phyloP scores from a whole-genome alignment of 257 asterid genomes.

The Forsythia viridissima region DNA sequence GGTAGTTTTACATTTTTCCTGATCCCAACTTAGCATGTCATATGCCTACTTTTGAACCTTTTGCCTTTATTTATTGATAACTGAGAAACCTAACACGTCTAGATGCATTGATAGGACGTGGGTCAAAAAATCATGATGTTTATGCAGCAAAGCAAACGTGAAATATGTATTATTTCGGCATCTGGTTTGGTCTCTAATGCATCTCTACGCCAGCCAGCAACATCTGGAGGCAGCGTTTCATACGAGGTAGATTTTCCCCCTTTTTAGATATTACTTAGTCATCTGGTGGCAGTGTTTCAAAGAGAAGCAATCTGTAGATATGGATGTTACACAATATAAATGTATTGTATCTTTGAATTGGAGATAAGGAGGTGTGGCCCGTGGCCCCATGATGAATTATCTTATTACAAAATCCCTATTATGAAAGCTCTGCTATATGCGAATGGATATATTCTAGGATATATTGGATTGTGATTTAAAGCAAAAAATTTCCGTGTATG shows the following conservation, averaged over 20 bases:
- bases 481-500: neutral
- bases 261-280: neutral
- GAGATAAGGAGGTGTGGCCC: too few species aligned
- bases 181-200: constrained; percentile 63
- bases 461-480: neutral
- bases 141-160: constrained; percentile 55
- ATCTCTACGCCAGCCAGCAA: constrained; percentile 62
- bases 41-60: neutral
- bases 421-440: neutral
- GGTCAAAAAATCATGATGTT: constrained; percentile 56
- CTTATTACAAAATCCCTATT: neutral
- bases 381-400: too few species aligned
- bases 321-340: neutral
- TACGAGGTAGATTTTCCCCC: constrained; percentile 31
- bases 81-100: constrained; percentile 6
- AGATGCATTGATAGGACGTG: constrained; percentile 45
- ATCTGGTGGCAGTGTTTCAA: neutral
- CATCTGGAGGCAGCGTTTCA: constrained; percentile 57
- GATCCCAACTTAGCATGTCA: neutral
- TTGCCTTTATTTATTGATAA: neutral
- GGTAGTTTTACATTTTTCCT: neutral
- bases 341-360: neutral
- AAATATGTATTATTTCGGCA: constrained; percentile 59
- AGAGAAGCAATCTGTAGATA: neutral
- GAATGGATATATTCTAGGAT: neutral